A percentile compares a stretch with the other conserved stretches of the same genome.
These are phyloP conservation scores for Epichloe hybrida DNA, from an alignment of 2,329 filamentous ascomycete genomes.

Conservation along the genomic window DNA sequence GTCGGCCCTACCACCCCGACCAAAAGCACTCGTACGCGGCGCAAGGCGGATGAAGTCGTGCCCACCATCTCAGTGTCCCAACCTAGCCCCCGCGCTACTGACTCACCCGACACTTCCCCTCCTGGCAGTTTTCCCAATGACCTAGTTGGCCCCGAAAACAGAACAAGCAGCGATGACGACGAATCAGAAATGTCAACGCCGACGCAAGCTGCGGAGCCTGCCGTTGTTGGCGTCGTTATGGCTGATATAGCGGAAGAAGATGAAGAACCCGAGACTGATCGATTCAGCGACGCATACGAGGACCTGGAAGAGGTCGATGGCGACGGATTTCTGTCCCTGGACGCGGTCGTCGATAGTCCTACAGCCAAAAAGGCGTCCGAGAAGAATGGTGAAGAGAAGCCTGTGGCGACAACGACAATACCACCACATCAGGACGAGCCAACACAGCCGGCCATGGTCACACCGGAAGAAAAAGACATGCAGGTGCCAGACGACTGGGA, in stretches of 20 bases:
- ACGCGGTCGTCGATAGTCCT: conserved; percentile 56
- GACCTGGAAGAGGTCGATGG: conserved; percentile 52
- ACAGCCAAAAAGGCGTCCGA: conserved; percentile 12
- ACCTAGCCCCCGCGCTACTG: background rate
- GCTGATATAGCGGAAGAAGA: conserved; percentile 24
- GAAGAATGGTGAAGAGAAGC: conserved; percentile 9
- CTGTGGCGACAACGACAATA: background rate
- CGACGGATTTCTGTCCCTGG: conserved; percentile 57
- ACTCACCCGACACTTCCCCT: background rate
- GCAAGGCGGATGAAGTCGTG: background rate
- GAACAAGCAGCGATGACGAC: background rate
- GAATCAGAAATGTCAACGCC: conserved; percentile 6
- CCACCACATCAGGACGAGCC: background rate
- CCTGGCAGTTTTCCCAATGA: conserved; percentile 4
- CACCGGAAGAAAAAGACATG: background rate
- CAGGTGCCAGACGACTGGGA: conserved; percentile 44
- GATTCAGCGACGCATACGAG: conserved; percentile 69
- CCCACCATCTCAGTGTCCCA: conserved; percentile 4
- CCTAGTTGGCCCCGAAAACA: background rate
- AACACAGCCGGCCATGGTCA: background rate
- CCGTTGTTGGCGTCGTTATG: conserved; percentile 13
- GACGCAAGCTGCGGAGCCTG: conserved; percentile 11
- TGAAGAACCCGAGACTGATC: conserved; percentile 38
- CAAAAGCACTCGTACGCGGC: background rate
- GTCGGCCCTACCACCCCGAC: conserved; percentile 1